Conservation (phyloP, 2,329 filamentous ascomycete genomes). For the Colletotrichum tabaci region DNA sequence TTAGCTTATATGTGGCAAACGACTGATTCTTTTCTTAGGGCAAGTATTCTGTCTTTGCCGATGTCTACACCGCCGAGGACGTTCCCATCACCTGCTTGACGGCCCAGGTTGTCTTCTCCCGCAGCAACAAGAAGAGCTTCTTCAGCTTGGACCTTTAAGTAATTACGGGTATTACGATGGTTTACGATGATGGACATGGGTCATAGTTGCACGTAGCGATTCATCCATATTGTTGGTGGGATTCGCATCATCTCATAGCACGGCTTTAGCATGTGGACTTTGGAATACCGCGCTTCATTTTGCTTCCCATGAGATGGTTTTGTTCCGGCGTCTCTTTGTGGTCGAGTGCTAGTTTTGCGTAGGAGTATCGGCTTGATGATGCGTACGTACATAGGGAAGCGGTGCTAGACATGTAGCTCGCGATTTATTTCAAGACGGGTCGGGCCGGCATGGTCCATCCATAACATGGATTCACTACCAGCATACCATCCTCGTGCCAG, state of each 20-base stretch:
- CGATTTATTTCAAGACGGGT: slow-evolving; percentile 30
- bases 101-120: slow-evolving; percentile 76
- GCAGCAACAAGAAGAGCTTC: slow-evolving; percentile 53
- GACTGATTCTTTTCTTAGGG: slow-evolving; percentile 69
- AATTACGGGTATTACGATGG: slow-evolving; percentile 28
- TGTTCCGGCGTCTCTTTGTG: background rate
- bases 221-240: slow-evolving; percentile 34
- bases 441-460: slow-evolving; percentile 12
- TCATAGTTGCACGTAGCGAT: slow-evolving; percentile 35
- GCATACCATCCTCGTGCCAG: background rate
- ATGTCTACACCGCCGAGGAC: slow-evolving; percentile 82
- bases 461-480: slow-evolving; percentile 3
- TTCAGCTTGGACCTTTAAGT: slow-evolving; percentile 59
- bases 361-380: slow-evolving; percentile 38
- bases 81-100: slow-evolving; percentile 89
- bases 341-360: slow-evolving; percentile 28
- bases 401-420: slow-evolving; percentile 35
- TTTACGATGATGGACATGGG: slow-evolving; percentile 38
- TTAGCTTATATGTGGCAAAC: background rate
- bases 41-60: slow-evolving; percentile 89
- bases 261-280: slow-evolving; percentile 35
- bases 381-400: slow-evolving; percentile 40
- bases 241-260: slow-evolving; percentile 38
- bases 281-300: slow-evolving; percentile 26
- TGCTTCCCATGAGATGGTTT: slow-evolving; percentile 9